Base-by-base conservation (phyloP, 2,329 filamentous ascomycete genomes). In the Paecilomyces fulvus region DNA sequence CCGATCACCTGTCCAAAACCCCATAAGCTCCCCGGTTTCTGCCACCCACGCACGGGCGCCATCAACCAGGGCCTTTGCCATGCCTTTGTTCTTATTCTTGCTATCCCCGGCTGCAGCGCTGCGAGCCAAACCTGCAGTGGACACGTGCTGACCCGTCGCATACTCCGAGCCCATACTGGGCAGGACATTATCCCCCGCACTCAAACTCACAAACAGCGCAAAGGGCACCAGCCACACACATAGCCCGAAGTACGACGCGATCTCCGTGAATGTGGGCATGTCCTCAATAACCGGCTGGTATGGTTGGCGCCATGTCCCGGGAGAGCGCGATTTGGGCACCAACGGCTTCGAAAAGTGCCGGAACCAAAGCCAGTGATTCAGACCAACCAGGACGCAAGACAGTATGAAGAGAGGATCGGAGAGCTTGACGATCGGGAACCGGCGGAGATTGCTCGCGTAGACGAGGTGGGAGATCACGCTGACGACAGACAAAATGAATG, bases 211-310 rank as follows among this genome's bases (percentile, higher is more conserved):
- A 68, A 99, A 99, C 12, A 99, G 80, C 14, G 92, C 86, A 69
- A 99, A 99, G 0, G 94, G 94, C 0, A 97, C 89, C 1, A 99
- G 80, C 94, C 94, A 99, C 0, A 99, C 92, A 66, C 92, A 96
- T 1, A 99, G 79, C 0, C 94, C 94, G 68, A 99, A 99, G 74
- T 94, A 99, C 0, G 90, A 92, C 0, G 94, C 91, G 49, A 97
- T 94, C 76, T 97, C 90, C 17, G 90, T 92, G 71, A 99, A 99
- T 37, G 83, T 87, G 0, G 94, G 94, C 49, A 90, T 72, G 51
- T 73, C 69, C 6, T 69, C 67, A 54, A 71, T 66, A 56, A 70
- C 84, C 74, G 70, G 65, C 48, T 73, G 64, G 58, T 73, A 73
- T 4, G 70, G 67, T 52, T 72, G 65, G 30, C 70, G 67, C 70